A percentile compares a stretch with the other conserved stretches of the same genome.
These are phyloP conservation scores for Vitis hybrid DNA, from an alignment of 177 flowering plant genomes.

Conservation along the genomic window DNA sequence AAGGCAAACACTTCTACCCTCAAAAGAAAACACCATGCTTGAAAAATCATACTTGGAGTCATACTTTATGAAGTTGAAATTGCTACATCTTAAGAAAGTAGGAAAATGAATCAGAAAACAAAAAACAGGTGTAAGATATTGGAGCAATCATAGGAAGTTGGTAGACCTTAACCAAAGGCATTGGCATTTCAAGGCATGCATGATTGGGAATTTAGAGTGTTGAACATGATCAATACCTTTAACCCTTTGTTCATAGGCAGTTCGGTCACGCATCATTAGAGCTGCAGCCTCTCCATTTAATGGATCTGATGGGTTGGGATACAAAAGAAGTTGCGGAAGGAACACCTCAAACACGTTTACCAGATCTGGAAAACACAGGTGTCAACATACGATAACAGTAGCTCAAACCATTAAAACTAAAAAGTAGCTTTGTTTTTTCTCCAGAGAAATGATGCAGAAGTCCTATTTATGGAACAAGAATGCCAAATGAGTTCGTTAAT, in stretches of 20 bases:
- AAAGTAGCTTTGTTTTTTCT: conserved; percentile 1
- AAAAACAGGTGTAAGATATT: background rate
- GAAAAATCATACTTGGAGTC: no score
- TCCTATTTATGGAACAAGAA: background rate
- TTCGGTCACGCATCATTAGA: conserved; percentile 66
- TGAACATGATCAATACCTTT: conserved; percentile 38
- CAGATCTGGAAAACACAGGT: conserved; percentile 39
- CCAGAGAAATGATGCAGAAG: background rate
- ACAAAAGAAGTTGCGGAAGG: no score
- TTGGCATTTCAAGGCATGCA: background rate
- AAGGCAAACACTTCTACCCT: no score
- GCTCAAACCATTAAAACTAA: conserved; percentile 1
- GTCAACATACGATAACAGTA: conserved; percentile 14
- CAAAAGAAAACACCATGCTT: no score
- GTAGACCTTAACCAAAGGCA: background rate
- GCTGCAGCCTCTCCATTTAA: conserved; percentile 77
- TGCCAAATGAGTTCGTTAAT: background rate
- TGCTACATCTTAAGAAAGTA: no score
- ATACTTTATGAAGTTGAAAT: no score
- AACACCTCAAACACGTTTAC: conserved; percentile 61
- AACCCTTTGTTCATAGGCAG: conserved; percentile 58
- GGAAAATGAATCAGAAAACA: no score
- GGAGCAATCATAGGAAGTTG: background rate
- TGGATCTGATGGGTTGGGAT: conserved; percentile 69
- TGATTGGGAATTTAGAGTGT: background rate